phyloP scores from a whole-genome alignment of 345 rosid species.

The Durio zibethinus region DNA sequence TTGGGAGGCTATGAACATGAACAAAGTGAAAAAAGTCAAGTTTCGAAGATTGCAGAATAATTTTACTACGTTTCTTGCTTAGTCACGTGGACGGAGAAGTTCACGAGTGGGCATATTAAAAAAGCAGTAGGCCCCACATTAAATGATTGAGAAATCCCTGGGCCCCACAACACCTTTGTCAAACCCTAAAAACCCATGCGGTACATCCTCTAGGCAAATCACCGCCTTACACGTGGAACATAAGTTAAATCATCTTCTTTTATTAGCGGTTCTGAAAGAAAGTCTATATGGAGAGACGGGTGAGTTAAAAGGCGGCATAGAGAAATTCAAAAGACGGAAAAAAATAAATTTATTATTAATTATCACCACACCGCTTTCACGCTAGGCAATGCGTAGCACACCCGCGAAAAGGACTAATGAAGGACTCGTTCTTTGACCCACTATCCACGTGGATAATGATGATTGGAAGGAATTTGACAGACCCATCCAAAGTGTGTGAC shows the following conservation, averaged over 20 bases:
- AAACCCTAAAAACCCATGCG: background rate
- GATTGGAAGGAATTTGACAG: slow-evolving; percentile 13
- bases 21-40: too few species aligned
- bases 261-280: background rate
- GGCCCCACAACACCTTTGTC: background rate
- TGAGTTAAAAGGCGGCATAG: background rate
- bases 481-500: slow-evolving; percentile 37
- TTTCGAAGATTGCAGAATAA: too few species aligned
- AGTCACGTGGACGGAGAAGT: background rate
- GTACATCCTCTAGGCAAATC: background rate
- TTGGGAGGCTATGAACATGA: too few species aligned
- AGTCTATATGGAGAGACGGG: background rate
- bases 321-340: slow-evolving; percentile 4
- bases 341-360: background rate
- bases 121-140: background rate
- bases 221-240: slow-evolving; percentile 9
- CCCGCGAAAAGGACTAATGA: slow-evolving; percentile 34
- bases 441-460: slow-evolving; percentile 21
- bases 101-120: background rate
- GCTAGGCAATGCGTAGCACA: slow-evolving; percentile 9
- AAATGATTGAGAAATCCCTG: background rate
- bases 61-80: too few species aligned
- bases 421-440: slow-evolving; percentile 35
- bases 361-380: background rate
- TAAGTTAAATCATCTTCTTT: background rate